Percentiles rank a stretch among this genome's conserved stretches.
Conservation (phyloP, 768 basidiomycete genomes). For the Suillus discolor region DNA sequence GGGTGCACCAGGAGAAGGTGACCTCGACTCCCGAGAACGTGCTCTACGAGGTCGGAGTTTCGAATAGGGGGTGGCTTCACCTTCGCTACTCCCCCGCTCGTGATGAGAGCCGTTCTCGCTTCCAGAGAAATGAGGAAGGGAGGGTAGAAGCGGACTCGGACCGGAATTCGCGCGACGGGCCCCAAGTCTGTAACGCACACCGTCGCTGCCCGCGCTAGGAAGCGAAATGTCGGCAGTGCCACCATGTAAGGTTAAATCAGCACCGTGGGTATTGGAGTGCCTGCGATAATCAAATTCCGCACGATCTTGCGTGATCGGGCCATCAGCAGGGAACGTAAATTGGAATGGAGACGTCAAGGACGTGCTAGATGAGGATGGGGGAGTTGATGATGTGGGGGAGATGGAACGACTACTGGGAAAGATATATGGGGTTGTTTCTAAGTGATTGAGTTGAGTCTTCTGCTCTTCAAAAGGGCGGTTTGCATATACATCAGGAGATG, state of each 20-base stretch:
- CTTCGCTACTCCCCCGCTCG: constrained; percentile 59
- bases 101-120: constrained; percentile 54
- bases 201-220: constrained; percentile 51
- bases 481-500: constrained; percentile 48
- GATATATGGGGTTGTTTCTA: constrained; percentile 59
- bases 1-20: constrained; percentile 48
- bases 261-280: constrained; percentile 49
- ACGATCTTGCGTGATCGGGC: constrained; percentile 53
- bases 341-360: constrained; percentile 69
- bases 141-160: constrained; percentile 47
- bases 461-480: constrained; percentile 58
- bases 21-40: constrained; percentile 47
- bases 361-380: constrained; percentile 59
- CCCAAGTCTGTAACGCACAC: constrained; percentile 62
- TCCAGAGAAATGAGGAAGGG: constrained; percentile 49
- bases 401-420: constrained; percentile 71
- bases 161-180: constrained; percentile 49
- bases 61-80: constrained; percentile 48
- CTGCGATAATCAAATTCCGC: constrained; percentile 70
- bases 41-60: constrained; percentile 53
- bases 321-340: constrained; percentile 61
- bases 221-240: constrained; percentile 74
- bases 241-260: constrained; percentile 72
- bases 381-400: constrained; percentile 67
- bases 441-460: constrained; percentile 50